Conservation (phyloP, 2,329 filamentous ascomycete species). For the Torrubiella hemipterigena region DNA sequence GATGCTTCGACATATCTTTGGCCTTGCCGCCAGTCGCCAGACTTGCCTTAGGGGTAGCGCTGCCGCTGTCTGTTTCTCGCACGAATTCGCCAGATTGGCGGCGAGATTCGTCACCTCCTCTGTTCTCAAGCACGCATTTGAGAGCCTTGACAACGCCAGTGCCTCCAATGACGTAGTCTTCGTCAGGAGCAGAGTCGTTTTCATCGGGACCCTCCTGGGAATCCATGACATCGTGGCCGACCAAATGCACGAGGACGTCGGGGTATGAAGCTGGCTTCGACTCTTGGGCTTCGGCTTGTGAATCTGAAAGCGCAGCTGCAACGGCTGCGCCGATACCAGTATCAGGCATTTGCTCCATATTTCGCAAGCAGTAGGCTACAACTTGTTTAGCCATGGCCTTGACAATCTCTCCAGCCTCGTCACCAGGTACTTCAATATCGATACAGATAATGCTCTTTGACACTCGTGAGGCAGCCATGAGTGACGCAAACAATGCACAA, state of each 20-base stretch:
- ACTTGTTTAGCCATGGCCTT: conserved; percentile 88
- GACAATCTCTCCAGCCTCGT: conserved; percentile 77
- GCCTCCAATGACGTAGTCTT: conserved; percentile 92
- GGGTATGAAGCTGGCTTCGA: conserved; percentile 39
- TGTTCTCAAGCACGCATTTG: conserved; percentile 78
- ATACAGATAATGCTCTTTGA: conserved; percentile 77
- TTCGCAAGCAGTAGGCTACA: conserved; percentile 86
- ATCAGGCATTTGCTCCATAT: conserved; percentile 71
- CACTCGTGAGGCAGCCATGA: conserved; percentile 77
- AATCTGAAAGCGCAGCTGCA: conserved; percentile 28
- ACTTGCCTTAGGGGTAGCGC: conserved; percentile 27
- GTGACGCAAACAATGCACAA: conserved; percentile 81
- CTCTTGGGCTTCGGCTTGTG: conserved; percentile 15
- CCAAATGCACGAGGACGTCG: conserved; percentile 75
- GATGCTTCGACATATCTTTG: conserved; percentile 85
- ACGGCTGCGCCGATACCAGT: conserved; percentile 42
- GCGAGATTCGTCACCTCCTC: conserved; percentile 49
- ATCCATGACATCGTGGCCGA: conserved; percentile 51
- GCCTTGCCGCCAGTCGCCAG: conserved; percentile 46
- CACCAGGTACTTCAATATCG: conserved; percentile 77
- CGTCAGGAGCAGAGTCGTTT: conserved; percentile 63
- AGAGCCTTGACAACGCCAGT: conserved; percentile 92
- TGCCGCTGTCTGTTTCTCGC: conserved; percentile 38
- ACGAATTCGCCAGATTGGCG: conserved; percentile 39
- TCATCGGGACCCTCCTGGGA: conserved; percentile 44